phyloP scores from a whole-genome alignment of 2,329 filamentous ascomycete species.

The Penicillium sp. region DNA sequence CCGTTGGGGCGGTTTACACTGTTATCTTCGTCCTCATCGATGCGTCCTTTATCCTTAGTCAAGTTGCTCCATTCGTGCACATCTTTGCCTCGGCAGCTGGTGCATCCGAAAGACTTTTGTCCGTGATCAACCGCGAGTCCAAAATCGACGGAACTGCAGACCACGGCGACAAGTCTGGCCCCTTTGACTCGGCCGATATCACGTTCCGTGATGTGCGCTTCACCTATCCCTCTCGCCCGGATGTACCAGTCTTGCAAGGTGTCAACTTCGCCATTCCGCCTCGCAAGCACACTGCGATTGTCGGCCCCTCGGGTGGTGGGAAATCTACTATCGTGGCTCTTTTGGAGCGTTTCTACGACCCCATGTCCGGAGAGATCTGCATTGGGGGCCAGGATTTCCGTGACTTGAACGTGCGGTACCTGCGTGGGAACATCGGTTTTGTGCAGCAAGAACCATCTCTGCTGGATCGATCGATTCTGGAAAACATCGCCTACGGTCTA shows the following conservation, averaged over 20 bases:
- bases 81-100: slow-evolving; percentile 48
- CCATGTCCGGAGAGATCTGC: slow-evolving; percentile 27
- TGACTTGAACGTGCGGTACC: slow-evolving; percentile 32
- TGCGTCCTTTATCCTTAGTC: slow-evolving; percentile 37
- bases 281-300: slow-evolving; percentile 41
- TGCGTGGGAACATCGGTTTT: slow-evolving; percentile 35
- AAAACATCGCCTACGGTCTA: slow-evolving; percentile 52
- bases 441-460: slow-evolving; percentile 53
- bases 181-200: slow-evolving; percentile 25
- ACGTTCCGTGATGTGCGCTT: slow-evolving; percentile 35
- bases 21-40: slow-evolving; percentile 39
- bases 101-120: slow-evolving; percentile 54
- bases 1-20: slow-evolving; percentile 36
- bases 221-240: slow-evolving; percentile 36
- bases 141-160: slow-evolving; percentile 42
- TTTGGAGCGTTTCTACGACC: slow-evolving; percentile 38
- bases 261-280: slow-evolving; percentile 32
- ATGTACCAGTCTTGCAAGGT: slow-evolving; percentile 33
- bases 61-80: slow-evolving; percentile 41
- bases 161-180: slow-evolving; percentile 23
- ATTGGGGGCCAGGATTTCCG: slow-evolving; percentile 30
- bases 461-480: slow-evolving; percentile 50
- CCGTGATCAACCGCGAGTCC: slow-evolving; percentile 53
- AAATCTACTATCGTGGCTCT: slow-evolving; percentile 48
- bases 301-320: slow-evolving; percentile 51